Evolutionary conservation across 2,329 filamentous ascomycete genomes (phyloP).

Genomic region (Apiospora sp.): DNA sequence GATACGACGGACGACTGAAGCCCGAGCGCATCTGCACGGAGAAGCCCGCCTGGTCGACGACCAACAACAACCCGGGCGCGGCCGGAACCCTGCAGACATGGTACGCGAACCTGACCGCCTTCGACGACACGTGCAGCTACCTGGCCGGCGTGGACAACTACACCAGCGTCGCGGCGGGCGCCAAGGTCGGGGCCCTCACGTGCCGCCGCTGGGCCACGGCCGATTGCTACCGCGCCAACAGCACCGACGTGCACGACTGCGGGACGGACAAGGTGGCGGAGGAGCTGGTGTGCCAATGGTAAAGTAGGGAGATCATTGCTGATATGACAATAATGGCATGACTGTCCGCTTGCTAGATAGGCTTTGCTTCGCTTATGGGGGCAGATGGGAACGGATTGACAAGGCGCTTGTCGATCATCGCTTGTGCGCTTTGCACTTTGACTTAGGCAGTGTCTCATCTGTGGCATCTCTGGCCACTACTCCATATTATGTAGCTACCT

Average conservation of each 20-base stretch:
- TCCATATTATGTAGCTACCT: too few species aligned
- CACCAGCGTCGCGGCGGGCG: not conserved
- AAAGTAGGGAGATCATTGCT: not conserved
- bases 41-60: not conserved
- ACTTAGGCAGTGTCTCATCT: too few species aligned
- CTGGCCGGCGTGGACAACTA: not conserved
- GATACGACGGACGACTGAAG: not conserved
- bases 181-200: not conserved
- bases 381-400: too few species aligned
- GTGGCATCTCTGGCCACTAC: too few species aligned
- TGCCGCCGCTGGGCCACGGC: not conserved
- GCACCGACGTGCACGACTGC: not conserved
- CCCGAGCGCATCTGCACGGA: not conserved
- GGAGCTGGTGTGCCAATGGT: constrained; percentile 4
- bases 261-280: not conserved
- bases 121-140: not conserved
- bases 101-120: not conserved
- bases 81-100: not conserved
- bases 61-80: too few species aligned
- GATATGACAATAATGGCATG: not conserved
- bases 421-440: too few species aligned
- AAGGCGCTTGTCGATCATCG: too few species aligned
- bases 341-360: not conserved
- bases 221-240: not conserved
- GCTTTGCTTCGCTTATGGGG: not conserved